Conservation (phyloP, 2,329 filamentous ascomycete species). For the Aspergillus uvarum region DNA sequence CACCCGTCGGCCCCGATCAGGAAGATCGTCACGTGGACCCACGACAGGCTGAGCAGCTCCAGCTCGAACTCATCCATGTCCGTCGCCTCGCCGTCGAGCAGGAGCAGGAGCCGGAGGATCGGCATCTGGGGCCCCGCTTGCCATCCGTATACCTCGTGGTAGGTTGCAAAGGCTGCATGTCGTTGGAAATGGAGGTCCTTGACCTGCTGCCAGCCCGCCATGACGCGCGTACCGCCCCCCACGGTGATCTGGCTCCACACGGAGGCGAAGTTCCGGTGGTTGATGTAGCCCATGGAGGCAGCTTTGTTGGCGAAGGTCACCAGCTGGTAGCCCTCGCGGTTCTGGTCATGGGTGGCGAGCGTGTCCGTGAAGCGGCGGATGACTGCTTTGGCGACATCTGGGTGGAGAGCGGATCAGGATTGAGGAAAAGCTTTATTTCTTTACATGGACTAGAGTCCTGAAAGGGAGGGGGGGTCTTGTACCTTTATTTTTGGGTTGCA, state of each 20-base stretch:
- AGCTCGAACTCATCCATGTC: slow-evolving; percentile 12
- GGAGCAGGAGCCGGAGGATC: slow-evolving; percentile 2
- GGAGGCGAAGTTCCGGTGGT: neutral
- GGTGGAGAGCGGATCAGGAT: too few species aligned
- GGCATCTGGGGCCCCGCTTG: slow-evolving; percentile 3
- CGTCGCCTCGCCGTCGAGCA: slow-evolving; percentile 5
- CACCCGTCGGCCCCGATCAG: slow-evolving; percentile 9
- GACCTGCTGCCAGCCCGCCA: slow-evolving; percentile 6
- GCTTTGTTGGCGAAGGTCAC: slow-evolving; percentile 4
- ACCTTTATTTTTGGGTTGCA: slow-evolving; percentile 8
- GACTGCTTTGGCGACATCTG: slow-evolving; percentile 8
- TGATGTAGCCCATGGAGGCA: slow-evolving; percentile 5
- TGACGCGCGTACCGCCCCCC: slow-evolving; percentile 6
- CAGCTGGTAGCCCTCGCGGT: slow-evolving; percentile 3
- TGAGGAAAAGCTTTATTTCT: too few species aligned
- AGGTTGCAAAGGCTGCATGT: neutral
- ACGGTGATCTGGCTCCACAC: neutral
- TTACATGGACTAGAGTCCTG: too few species aligned
- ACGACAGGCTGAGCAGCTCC: slow-evolving; percentile 5
- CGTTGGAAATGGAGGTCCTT: slow-evolving; percentile 8
- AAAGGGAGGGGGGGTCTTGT: neutral
- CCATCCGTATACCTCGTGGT: slow-evolving; percentile 7
- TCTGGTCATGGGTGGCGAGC: slow-evolving; percentile 3
- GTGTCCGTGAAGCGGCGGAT: slow-evolving; percentile 6
- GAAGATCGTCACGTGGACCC: slow-evolving; percentile 8